phyloP scores from a whole-genome alignment of 805 yeast genomes.

The Priceomyces melissophilus region DNA sequence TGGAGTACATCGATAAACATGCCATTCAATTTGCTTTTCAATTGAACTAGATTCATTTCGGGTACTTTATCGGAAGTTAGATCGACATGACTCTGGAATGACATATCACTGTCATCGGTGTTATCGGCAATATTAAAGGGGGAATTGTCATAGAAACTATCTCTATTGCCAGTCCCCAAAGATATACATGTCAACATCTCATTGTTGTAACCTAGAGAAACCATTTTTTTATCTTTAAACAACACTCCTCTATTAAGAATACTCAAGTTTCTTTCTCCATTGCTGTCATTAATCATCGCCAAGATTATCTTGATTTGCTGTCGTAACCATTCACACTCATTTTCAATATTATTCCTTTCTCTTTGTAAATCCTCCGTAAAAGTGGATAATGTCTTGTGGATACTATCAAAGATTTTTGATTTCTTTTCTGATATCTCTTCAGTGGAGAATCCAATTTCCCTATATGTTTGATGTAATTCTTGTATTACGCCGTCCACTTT shows the following conservation, averaged over 20 bases:
- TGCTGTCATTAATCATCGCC: slow-evolving; percentile 35
- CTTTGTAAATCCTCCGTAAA: slow-evolving; percentile 30
- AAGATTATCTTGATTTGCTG: slow-evolving; percentile 39
- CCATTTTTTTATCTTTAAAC: slow-evolving; percentile 22
- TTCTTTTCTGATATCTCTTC: slow-evolving; percentile 48
- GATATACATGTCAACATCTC: slow-evolving; percentile 17
- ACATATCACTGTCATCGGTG: slow-evolving; percentile 14
- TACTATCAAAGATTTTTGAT: slow-evolving; percentile 44
- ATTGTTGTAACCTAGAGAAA: slow-evolving; percentile 28
- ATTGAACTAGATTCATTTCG: slow-evolving; percentile 26
- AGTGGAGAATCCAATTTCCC: slow-evolving; percentile 54
- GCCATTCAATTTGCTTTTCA: slow-evolving; percentile 28
- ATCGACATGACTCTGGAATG: slow-evolving; percentile 24
- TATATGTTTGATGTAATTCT: slow-evolving; percentile 46
- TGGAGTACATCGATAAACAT: slow-evolving; percentile 35
- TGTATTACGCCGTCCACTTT: slow-evolving; percentile 35
- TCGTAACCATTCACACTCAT: slow-evolving; percentile 44
- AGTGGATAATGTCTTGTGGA: slow-evolving; percentile 47
- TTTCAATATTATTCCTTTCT: slow-evolving; percentile 36
- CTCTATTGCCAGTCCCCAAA: slow-evolving; percentile 10
- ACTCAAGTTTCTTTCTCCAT: slow-evolving; percentile 24
- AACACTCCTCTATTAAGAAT: slow-evolving; percentile 29
- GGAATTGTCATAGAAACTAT: slow-evolving; percentile 21
- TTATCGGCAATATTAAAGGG: slow-evolving; percentile 24
- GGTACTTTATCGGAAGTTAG: slow-evolving; percentile 23